Evolutionary conservation across 2,329 filamentous ascomycete genomes (phyloP), one percentile per base, ranked within the genome.

Genomic region (Colletotrichum lupini): DNA sequence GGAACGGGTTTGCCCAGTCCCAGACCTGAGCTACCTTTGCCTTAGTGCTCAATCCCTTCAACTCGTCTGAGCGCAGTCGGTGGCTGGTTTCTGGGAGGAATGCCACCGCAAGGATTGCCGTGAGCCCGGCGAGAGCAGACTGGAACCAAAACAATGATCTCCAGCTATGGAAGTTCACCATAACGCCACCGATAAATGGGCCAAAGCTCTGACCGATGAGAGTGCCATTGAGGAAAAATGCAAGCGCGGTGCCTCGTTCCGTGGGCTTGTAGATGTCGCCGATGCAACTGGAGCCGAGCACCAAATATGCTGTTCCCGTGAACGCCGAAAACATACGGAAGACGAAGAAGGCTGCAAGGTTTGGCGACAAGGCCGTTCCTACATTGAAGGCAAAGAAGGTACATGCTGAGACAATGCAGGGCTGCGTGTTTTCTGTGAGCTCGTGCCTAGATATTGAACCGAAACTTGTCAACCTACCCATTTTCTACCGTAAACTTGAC

Each of bases 81-180:
- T 91, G 88, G 65, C 92, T 92, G 0, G 92, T 94, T 78, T 94
- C 92, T 0, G 92, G 92, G 16, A 94, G 86, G 26, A 93, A 83
- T 74, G 92, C 86, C 66, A 90, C 83, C 22, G 91, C 87, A 3
- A 90, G 84, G 0, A 89, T 19, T 0, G 87, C 83, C 1, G 89
- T 90, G 0, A 87, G 80, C 1, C 87, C 91, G 0, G 88, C 88
- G 1, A 94, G 84, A 0, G 88, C 92, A 0, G 90, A 87, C 75
- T 93, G 91, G 1, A 94, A 84, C 90, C 91, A 94, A 82, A 94
- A 94, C 71, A 94, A 92, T 49, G 88, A 88, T 32, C 91, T 85
- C 92, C 92, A 94, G n/a, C 85, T 87, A 8, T 86, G 83, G 81
- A 89, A 93, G 0, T 91, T 94, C 30, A 93, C 91, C 57, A 94